Evolutionary conservation across 306 rosid genomes (phyloP).

Genomic region (Parietaria judaica): DNA sequence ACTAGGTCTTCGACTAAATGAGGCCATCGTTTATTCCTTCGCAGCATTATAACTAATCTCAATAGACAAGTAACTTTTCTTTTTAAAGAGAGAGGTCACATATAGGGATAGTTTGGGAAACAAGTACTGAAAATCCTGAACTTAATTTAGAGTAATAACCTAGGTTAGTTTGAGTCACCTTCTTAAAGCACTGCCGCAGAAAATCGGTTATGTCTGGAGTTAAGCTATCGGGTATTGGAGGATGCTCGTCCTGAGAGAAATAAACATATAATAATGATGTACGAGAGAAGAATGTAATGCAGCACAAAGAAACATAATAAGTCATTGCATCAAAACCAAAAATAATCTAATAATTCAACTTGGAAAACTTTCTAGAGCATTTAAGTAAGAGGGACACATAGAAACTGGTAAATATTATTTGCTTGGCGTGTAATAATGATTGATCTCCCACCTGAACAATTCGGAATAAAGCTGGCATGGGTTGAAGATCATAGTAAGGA

Average conservation of each 20-base stretch:
- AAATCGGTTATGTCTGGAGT: slow-evolving; percentile 93
- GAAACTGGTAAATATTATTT: too few species aligned
- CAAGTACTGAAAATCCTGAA: slow-evolving; percentile 13
- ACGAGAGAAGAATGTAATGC: not conserved
- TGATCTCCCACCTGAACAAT: slow-evolving; percentile 74
- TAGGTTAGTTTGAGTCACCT: slow-evolving; percentile 46
- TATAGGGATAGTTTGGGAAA: slow-evolving; percentile 2
- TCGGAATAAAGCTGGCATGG: slow-evolving; percentile 98
- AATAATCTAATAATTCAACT: not conserved
- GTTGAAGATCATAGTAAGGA: slow-evolving; percentile 96
- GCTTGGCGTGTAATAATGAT: not conserved
- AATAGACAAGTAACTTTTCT: not conserved
- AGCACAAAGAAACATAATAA: slow-evolving; percentile 1
- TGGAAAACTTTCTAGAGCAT: not conserved
- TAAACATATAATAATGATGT: not conserved
- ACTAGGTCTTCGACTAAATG: not conserved
- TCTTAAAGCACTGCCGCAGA: slow-evolving; percentile 92
- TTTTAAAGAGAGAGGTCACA: not conserved
- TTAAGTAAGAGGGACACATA: not conserved
- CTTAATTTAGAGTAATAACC: slow-evolving; percentile 1
- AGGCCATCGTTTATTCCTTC: not conserved
- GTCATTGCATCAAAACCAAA: slow-evolving; percentile 10
- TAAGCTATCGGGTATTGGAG: slow-evolving; percentile 95
- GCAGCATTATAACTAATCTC: not conserved
- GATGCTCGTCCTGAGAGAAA: slow-evolving; percentile 76